Evolutionary conservation across 2,329 filamentous ascomycete genomes (phyloP), one percentile per base, ranked within the genome.

Genomic region (Sphaerulina vaccinii): DNA sequence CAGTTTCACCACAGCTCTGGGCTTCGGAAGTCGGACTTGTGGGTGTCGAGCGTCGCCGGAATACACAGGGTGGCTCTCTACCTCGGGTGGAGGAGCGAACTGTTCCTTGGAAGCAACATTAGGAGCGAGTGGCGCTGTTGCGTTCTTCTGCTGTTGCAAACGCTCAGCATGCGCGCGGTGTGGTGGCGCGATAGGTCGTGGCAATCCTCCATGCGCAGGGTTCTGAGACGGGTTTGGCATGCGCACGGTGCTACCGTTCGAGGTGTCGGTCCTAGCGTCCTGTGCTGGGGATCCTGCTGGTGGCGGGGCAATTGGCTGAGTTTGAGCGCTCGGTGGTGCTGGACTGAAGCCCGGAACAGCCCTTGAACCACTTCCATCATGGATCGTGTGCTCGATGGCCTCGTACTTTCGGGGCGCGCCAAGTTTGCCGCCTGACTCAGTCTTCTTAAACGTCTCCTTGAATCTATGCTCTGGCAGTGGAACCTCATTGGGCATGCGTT

Each of bases 1-100:
- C 3, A 97, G 79, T 65, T 86, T 90, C 10, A 97, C 91, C 21
- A 90, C 80, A 24, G 89, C 88, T 49, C 85, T 79, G 6, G 84
- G 82, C 32, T 76, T 81, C 0, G 88, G 88, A 7, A 91, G 72
- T 29, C 81, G 83, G 6, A 91, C 87, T 51, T 85, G 79, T 3
- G 88, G 87, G 52, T 80, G 82, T 27, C 73, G 72, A 1, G 73
- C 75, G 61, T 88, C 81, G 23, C 86, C 85, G 59, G 85, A 82
- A 59, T 87, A 88, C 1, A 80, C 87, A 5, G 87, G 87, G 62
- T 91, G 87, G 8, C 79, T 83, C 55, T 81, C 79, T 69, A 86
- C 86, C 40, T 88, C 87, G 3, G 87, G 87, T 0, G 86, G 87
- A 3, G 85, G 86, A 13, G 86, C 44, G 62, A 68, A 68, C 45